Base-by-base conservation (phyloP, 352 stramenopile genomes). In the Halophytophthora polymorphica region DNA sequence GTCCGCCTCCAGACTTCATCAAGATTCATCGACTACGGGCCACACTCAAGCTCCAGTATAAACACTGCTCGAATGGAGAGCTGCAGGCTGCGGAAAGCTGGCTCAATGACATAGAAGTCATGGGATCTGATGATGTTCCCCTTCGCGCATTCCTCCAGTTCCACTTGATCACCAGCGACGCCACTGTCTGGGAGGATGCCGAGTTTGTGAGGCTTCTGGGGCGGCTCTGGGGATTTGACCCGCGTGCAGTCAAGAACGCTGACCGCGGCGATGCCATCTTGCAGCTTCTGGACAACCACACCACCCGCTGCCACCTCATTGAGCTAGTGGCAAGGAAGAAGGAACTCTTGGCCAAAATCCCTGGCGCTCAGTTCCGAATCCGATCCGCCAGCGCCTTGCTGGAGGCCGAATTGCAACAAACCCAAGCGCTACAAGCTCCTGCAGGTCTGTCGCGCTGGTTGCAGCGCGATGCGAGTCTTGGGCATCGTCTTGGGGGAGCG, bases 151-250 rank as follows among this genome's bases (percentile, higher is more conserved):
- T 88, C 21, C 43, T 83, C 18, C 28, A 53, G 14, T 86, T 86
- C 37, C 80, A 91, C 39, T 22, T 64, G 2, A 0, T 22, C n/a
- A 54, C 69, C 11, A 91, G 73, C 40, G 77, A 91, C 40, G 49
- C 18, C 14, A 80, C 68, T 41, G 45, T 43, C 4, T 38, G 58
- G 0, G 73, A 87, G 55, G 80, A 90, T 22, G 77, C 73, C 1
- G 71, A 83, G 40, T 90, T 88, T 38, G 59, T 85, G 2, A 55
- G 61, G 8, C 86, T 73, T 43, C 47, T 91, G 7, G 66, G 86
- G 69, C 75, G 75, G 1, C 56, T 84, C 48, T 90, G 76, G 78
- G 50, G 57, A 4, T 78, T 88, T 50, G 61, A 86, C 14, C 53
- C 61, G 3, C 52, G 56, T 12, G 44, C 35, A 1, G 45, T 68